A percentile compares a stretch with the other conserved stretches of the same genome.
Evolutionary conservation across 1,284 basidiomycete genomes (phyloP).

Genomic region (Pyrrhoderma lamaoense): DNA sequence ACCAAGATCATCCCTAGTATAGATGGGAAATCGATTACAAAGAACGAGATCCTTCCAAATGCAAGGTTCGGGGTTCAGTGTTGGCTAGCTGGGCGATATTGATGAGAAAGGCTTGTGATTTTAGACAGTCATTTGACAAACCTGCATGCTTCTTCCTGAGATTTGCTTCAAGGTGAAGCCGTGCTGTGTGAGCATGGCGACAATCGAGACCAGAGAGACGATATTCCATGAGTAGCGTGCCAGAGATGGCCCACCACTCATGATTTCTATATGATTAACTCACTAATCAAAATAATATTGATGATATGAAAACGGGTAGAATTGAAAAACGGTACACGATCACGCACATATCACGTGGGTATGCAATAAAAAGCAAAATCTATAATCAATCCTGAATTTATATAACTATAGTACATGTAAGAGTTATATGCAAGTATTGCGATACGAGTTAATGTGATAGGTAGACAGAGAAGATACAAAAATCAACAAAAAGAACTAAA

Average conservation of each 20-base stretch:
- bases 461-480: no score
- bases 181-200: conserved; percentile 42
- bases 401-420: no score
- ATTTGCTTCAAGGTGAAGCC: conserved; percentile 49
- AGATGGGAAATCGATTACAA: conserved; percentile 48
- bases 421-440: no score
- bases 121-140: conserved; percentile 22
- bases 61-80: conserved; percentile 66
- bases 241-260: background rate
- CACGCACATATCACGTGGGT: no score
- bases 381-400: no score
- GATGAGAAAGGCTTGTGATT: background rate
- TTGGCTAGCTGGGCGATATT: conserved; percentile 48
- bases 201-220: conserved; percentile 54
- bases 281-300: no score
- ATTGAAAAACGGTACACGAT: background rate
- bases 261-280: no score
- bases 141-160: conserved; percentile 71
- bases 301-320: conserved; percentile 4
- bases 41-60: conserved; percentile 52
- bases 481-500: no score
- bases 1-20: conserved; percentile 23
- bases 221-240: conserved; percentile 15
- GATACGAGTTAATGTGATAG: no score
- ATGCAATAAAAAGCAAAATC: no score